A percentile compares a stretch with the other conserved stretches of the same genome.
These are phyloP conservation scores for Blastocystis sp. DNA, from an alignment of 352 stramenopile genomes.

Conservation along the genomic window DNA sequence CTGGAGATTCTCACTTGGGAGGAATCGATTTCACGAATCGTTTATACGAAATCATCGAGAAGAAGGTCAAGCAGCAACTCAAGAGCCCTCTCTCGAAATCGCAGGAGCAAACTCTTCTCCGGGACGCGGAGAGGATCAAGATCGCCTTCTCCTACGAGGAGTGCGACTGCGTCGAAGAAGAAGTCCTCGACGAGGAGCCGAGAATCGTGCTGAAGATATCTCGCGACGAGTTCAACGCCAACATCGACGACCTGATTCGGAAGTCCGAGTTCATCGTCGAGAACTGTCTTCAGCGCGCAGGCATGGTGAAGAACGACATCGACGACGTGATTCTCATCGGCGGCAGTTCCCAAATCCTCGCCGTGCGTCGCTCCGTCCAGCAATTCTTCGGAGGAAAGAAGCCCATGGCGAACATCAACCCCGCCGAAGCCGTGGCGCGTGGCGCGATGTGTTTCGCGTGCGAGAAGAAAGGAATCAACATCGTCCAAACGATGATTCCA, in stretches of 20 bases:
- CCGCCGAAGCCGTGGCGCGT: conserved; percentile 94
- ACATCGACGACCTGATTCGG: neutral
- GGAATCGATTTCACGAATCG: conserved; percentile 69
- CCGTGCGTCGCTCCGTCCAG: conserved; percentile 86
- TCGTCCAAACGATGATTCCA: neutral
- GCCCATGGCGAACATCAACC: conserved; percentile 70
- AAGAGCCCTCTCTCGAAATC: conserved; percentile 59
- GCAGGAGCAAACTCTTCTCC: conserved; percentile 84
- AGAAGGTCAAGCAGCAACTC: conserved; percentile 93
- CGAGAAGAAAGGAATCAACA: neutral
- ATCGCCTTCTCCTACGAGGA: conserved; percentile 74
- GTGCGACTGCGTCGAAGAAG: neutral
- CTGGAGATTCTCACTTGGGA: conserved; percentile 61
- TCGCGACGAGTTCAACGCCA: neutral
- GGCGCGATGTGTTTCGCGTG: conserved; percentile 67
- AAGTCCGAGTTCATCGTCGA: conserved; percentile 83
- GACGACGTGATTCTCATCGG: conserved; percentile 96
- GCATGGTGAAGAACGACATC: conserved; percentile 87
- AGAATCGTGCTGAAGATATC: neutral
- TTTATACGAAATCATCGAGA: conserved; percentile 98
- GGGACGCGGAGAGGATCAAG: conserved; percentile 93
- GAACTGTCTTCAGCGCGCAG: conserved; percentile 86
- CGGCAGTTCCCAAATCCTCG: conserved; percentile 90
- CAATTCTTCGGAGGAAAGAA: conserved; percentile 80
- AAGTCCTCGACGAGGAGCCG: neutral